These are phyloP conservation scores for Begonia loranthoides DNA, from an alignment of 306 rosid species.

Conservation along the genomic window DNA sequence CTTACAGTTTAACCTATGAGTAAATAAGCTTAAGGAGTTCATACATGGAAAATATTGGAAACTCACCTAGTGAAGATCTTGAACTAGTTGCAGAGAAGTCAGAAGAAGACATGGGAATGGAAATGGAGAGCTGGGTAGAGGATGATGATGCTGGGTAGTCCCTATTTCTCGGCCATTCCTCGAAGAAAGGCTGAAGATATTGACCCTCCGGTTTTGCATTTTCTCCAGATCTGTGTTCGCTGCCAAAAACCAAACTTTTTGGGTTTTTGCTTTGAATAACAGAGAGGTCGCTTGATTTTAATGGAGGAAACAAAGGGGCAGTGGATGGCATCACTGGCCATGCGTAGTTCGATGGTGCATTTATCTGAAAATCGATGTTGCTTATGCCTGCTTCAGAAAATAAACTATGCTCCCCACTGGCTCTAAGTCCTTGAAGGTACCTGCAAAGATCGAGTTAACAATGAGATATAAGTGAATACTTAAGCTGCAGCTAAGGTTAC, in stretches of 20 bases:
- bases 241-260: conserved; percentile 17
- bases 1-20: too few relatives aligned
- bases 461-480: too few relatives aligned
- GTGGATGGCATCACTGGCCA: conserved; percentile 27
- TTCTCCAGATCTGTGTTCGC: conserved; percentile 16
- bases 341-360: conserved; percentile 16
- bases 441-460: conserved; percentile 4
- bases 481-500: too few relatives aligned
- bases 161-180: conserved; percentile 32
- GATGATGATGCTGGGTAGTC: conserved; percentile 32
- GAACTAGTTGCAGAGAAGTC: conserved; percentile 26
- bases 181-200: conserved; percentile 35
- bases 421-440: conserved; percentile 29
- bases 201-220: conserved; percentile 30
- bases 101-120: conserved; percentile 28
- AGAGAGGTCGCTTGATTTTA: conserved; percentile 18
- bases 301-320: conserved; percentile 14
- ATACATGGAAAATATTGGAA: too few relatives aligned
- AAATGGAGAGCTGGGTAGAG: conserved; percentile 35
- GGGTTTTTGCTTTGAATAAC: conserved; percentile 16
- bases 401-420: conserved; percentile 31
- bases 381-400: conserved; percentile 25
- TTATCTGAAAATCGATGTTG: conserved; percentile 21
- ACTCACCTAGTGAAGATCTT: conserved; percentile 21
- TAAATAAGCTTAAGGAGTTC: too few relatives aligned